A percentile compares a stretch with the other conserved stretches of the same genome.
Evolutionary conservation across 2,329 filamentous ascomycete genomes (phyloP).

Genomic region (Scortechinia acanthostroma): DNA sequence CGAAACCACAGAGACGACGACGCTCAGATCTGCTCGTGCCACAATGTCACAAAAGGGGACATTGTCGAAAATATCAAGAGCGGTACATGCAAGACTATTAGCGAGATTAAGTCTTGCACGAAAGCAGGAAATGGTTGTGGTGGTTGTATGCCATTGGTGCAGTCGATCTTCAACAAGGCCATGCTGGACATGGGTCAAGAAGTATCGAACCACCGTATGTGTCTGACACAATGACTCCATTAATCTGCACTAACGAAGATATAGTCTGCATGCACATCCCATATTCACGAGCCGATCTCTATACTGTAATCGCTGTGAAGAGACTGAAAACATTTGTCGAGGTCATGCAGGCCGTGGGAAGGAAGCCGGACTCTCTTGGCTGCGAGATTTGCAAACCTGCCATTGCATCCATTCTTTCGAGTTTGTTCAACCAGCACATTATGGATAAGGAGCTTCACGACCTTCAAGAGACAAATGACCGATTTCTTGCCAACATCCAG

Average conservation of each 20-base stretch:
- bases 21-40: constrained; percentile 84
- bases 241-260: constrained; percentile 7
- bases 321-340: constrained; percentile 64
- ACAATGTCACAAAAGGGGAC: constrained; percentile 84
- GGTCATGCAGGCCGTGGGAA: constrained; percentile 74
- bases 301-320: constrained; percentile 81
- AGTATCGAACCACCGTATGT: constrained; percentile 66
- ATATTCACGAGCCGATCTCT: constrained; percentile 80
- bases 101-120: constrained; percentile 79
- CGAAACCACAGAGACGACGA: constrained; percentile 49
- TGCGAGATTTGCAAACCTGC: constrained; percentile 84
- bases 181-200: constrained; percentile 82
- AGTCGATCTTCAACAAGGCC: constrained; percentile 82
- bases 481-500: constrained; percentile 83
- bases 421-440: constrained; percentile 77
- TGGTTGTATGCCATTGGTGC: constrained; percentile 81
- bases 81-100: constrained; percentile 73
- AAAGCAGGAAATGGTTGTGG: constrained; percentile 88
- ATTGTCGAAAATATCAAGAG: constrained; percentile 67
- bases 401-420: constrained; percentile 73
- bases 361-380: constrained; percentile 64
- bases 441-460: constrained; percentile 66
- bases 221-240: neutral
- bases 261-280: constrained; percentile 72
- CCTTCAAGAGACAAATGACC: constrained; percentile 84